A percentile compares a stretch with the other conserved stretches of the same genome.
Evolutionary conservation across 306 rosid genomes (phyloP).

Genomic region (Trifolium subterraneum): DNA sequence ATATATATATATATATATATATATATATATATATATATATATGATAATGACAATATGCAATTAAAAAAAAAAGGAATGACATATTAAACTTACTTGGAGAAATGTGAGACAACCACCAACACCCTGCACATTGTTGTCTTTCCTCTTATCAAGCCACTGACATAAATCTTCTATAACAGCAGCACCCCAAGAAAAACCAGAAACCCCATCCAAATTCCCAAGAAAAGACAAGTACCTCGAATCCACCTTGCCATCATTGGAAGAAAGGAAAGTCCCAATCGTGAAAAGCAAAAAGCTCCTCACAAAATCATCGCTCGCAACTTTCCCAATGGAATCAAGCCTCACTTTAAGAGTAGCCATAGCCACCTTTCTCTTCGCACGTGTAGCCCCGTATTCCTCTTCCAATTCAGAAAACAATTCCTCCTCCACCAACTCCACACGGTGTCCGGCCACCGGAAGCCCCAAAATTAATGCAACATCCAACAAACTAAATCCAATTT

Average conservation of each 20-base stretch:
- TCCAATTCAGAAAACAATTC: slow-evolving; percentile 51
- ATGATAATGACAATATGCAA: neutral
- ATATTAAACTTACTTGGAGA: slow-evolving; percentile 53
- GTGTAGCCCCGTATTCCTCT: slow-evolving; percentile 42
- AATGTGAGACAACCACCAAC: slow-evolving; percentile 60
- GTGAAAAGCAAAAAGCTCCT: slow-evolving; percentile 53
- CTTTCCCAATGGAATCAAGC: slow-evolving; percentile 48
- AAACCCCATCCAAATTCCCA: slow-evolving; percentile 39
- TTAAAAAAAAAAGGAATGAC: no score
- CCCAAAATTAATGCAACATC: slow-evolving; percentile 59
- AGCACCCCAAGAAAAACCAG: slow-evolving; percentile 52
- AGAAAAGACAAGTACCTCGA: slow-evolving; percentile 52
- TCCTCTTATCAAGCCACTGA: slow-evolving; percentile 55
- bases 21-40: no score
- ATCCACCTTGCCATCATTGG: slow-evolving; percentile 48
- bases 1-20: no score
- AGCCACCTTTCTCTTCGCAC: slow-evolving; percentile 45
- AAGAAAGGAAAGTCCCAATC: slow-evolving; percentile 48
- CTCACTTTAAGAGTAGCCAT: slow-evolving; percentile 46
- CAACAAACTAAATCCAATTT: slow-evolving; percentile 33
- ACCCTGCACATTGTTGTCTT: slow-evolving; percentile 51
- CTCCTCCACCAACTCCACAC: slow-evolving; percentile 41
- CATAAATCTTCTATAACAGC: slow-evolving; percentile 52
- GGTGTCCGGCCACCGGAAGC: slow-evolving; percentile 44
- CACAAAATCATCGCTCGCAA: slow-evolving; percentile 47